A percentile compares a stretch with the other conserved stretches of the same genome.
Evolutionary conservation across 2,329 filamentous ascomycete genomes (phyloP).

Genomic region (Talaromyces pinophilus): DNA sequence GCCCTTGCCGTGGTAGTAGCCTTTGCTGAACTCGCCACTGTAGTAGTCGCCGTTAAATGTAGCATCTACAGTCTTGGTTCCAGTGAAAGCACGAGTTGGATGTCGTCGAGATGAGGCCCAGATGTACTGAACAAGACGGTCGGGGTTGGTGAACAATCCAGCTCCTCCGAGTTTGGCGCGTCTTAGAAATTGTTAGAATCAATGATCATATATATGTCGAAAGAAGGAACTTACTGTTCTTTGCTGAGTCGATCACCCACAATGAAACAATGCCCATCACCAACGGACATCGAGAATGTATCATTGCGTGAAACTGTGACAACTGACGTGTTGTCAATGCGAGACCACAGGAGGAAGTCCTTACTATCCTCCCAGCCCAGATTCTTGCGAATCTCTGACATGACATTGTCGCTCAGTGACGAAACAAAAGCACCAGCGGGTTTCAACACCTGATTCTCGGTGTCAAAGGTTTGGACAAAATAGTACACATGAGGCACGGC

Average conservation of each 20-base stretch:
- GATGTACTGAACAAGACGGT: slow-evolving; percentile 47
- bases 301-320: slow-evolving; percentile 38
- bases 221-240: slow-evolving; percentile 34
- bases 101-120: slow-evolving; percentile 49
- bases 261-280: slow-evolving; percentile 45
- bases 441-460: slow-evolving; percentile 47
- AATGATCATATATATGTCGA: no score
- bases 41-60: slow-evolving; percentile 60
- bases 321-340: slow-evolving; percentile 41
- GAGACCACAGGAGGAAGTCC: slow-evolving; percentile 48
- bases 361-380: slow-evolving; percentile 42
- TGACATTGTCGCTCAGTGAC: slow-evolving; percentile 43
- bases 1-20: slow-evolving; percentile 57
- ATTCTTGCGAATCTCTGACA: slow-evolving; percentile 42
- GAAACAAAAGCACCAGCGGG: slow-evolving; percentile 47
- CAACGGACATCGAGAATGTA: slow-evolving; percentile 38
- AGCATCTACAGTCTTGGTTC: slow-evolving; percentile 52
- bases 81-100: slow-evolving; percentile 47
- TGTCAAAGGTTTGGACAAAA: slow-evolving; percentile 56
- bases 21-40: slow-evolving; percentile 54
- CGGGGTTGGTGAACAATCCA: slow-evolving; percentile 41
- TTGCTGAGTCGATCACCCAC: slow-evolving; percentile 45
- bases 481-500: slow-evolving; percentile 47
- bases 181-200: slow-evolving; percentile 28
- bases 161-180: slow-evolving; percentile 36